Evolutionary conservation across 1,284 basidiomycete species (phyloP), one percentile per base, ranked within the genome.

Genomic region (Sporisorium scitamineum): DNA sequence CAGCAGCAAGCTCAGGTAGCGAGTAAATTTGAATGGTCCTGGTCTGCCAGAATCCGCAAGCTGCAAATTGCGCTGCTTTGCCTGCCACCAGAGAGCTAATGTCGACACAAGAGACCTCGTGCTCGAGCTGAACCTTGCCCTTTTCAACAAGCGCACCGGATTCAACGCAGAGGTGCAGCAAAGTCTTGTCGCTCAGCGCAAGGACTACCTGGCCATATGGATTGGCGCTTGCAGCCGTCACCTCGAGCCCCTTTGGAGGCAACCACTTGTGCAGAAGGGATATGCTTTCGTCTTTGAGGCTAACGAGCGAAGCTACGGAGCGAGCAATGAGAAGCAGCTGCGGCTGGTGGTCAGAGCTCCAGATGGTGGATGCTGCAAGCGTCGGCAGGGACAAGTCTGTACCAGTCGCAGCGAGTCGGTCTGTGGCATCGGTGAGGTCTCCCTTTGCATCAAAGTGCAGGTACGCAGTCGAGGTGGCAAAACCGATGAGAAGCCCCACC

Each of bases 11-110:
- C 3, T 86, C 82, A 0, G 88, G 84, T 11, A 91, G 81, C 1
- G 86, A 84, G 56, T 92, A 87, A 18, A 96, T 84, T 59, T 90
- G 87, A 41, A 95, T 88, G 24, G 87, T 82, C 68, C 91, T 90
- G 1, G 89, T 89, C 26, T 88, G 88, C 94, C 95, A 98, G 70
- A 93, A 93, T 0, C 91, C 90, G 24, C 93, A 89, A 0, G 90
- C 90, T 18, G 91, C 86, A 44, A 88, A 32, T 7, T 47, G 53
- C 3, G 68, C 26, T 4, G 54, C 24, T 22, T 58, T 16, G 51
- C 59, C 64, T 18, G 81, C 64, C 3, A 77, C 50, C 24, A 86
- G 31, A 5, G 83, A 45, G 26, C 84, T 81, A 20, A 87, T 60
- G 41, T 86, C 85, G 4, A 85, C 54, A 37, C 77, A 75, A 9